Conservation (phyloP, 148 eudicot genomes). For the Chenopodium berlandieri region DNA sequence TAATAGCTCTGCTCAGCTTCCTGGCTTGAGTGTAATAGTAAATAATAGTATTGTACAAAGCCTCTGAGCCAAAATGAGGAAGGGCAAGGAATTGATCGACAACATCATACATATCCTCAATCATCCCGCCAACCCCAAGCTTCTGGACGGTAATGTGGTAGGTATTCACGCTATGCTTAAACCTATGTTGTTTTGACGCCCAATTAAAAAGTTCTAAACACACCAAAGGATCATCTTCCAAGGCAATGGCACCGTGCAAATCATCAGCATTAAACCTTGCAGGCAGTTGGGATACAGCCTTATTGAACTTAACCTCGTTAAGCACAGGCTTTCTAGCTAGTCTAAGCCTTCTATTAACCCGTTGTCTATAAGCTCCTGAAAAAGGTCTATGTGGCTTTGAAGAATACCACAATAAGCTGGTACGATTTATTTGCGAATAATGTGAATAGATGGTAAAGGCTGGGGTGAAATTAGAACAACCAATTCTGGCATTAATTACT, state of each 20-base stretch:
- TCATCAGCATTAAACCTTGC: slow-evolving; percentile 76
- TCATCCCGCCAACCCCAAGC: slow-evolving; percentile 73
- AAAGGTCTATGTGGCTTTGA: slow-evolving; percentile 28
- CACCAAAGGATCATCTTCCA: slow-evolving; percentile 59
- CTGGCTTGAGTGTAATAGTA: slow-evolving; percentile 69
- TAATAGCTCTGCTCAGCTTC: slow-evolving; percentile 68
- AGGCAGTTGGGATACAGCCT: slow-evolving; percentile 51
- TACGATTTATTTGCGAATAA: not conserved
- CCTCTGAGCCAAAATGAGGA: slow-evolving; percentile 65
- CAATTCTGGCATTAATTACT: not conserved
- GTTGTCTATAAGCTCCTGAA: slow-evolving; percentile 43
- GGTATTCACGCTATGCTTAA: slow-evolving; percentile 53
- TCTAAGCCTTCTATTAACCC: slow-evolving; percentile 48
- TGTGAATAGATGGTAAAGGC: not conserved
- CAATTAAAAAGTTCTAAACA: slow-evolving; percentile 73
- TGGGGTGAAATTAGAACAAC: not conserved
- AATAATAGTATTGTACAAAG: slow-evolving; percentile 64
- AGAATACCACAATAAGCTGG: slow-evolving; percentile 25
- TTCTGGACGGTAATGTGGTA: slow-evolving; percentile 62
- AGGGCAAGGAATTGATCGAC: slow-evolving; percentile 64
- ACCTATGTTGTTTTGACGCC: slow-evolving; percentile 68
- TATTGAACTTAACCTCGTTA: slow-evolving; percentile 48
- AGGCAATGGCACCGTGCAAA: slow-evolving; percentile 44
- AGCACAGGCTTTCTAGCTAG: slow-evolving; percentile 53
- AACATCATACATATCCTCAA: slow-evolving; percentile 69